Evolutionary conservation across 345 rosid species (phyloP), one percentile per base, ranked within the genome.

Genomic region (Brassica rapa): DNA sequence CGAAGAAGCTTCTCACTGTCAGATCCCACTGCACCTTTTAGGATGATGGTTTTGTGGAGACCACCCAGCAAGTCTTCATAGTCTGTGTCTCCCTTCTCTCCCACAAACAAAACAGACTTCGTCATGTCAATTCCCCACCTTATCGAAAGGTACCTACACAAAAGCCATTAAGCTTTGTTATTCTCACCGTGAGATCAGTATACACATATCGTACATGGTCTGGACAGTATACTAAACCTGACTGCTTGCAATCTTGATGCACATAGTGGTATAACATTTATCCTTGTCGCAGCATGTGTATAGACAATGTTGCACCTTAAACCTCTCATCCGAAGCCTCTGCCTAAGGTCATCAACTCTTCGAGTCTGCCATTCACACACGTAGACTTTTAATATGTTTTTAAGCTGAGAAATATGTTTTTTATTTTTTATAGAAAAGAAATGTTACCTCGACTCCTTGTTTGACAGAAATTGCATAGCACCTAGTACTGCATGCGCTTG

Each of bases 61-160:
- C 98, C 94, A 39, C 86, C 89, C 32, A 90, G 32, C 74, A 90
- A 84, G 73, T 83, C 87, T 71, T 90, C 93, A 41, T 86, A 84
- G 85, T 92, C 98, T 5, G 96, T 90, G 72, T 94, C 98, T 66
- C 98, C 96, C 76, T 65, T 85, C 71, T 86, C 97, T 15, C 98
- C 97, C 81, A 87, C 80, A 75, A 94, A 87, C 61, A 90, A 78
- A 12, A 87, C 86, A 70, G 86, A 75, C 73, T 83, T 90, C 0
- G 93, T 78, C 43, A 87, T 84, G 75, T 89, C 94, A 43, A 88
- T 84, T 73, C 90, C 96, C 98, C 98, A 90, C 72, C 85, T 87
- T 39, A 90, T 84, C 57, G 89, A 90, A 66, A 94, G 94, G 72
- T 94, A 94, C 89, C 96, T 94, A 86, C 80, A 80, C 4, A 61